A percentile compares a stretch with the other conserved stretches of the same genome.
phyloP scores from a whole-genome alignment of 495 filamentous ascomycete species.

The Aspergillus olivimuriae region DNA sequence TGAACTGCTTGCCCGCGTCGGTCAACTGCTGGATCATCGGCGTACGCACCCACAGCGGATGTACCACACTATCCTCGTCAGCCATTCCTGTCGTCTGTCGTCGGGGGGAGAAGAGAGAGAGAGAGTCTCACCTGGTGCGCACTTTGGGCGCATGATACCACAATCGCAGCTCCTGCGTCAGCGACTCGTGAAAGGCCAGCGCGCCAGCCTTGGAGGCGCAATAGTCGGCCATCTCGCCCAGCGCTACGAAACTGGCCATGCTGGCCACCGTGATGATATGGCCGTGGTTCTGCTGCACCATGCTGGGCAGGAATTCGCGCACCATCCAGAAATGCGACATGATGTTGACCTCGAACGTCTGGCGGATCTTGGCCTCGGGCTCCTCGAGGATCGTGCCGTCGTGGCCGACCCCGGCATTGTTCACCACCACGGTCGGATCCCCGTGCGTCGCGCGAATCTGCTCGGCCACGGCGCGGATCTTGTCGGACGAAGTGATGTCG shows the following conservation, averaged over 20 bases:
- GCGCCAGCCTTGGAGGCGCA: constrained; percentile 51
- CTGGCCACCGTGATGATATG: constrained; percentile 53
- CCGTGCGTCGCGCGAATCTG: constrained; percentile 42
- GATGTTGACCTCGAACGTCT: constrained; percentile 55
- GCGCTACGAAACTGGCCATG: constrained; percentile 46
- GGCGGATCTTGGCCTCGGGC: constrained; percentile 37
- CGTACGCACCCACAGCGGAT: constrained; percentile 42
- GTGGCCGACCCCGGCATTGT: constrained; percentile 53
- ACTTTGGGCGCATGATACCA: constrained; percentile 40
- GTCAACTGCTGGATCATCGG: constrained; percentile 38
- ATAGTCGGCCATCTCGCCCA: constrained; percentile 49
- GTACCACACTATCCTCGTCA: constrained; percentile 27
- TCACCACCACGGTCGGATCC: constrained; percentile 50
- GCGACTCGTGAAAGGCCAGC: constrained; percentile 47
- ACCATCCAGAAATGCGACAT: constrained; percentile 52
- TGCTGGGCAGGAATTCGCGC: constrained; percentile 54
- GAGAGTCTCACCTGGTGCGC: constrained; percentile 32
- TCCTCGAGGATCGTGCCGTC: constrained; percentile 42
- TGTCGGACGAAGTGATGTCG: constrained; percentile 46
- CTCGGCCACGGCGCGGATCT: constrained; percentile 37
- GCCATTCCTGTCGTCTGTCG: neutral
- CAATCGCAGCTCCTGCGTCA: constrained; percentile 36
- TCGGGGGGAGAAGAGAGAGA: neutral
- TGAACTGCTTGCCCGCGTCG: constrained; percentile 30
- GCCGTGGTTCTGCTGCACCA: constrained; percentile 54